Conservation (phyloP, 2,329 filamentous ascomycete species). For the Calonectria honghensis region DNA sequence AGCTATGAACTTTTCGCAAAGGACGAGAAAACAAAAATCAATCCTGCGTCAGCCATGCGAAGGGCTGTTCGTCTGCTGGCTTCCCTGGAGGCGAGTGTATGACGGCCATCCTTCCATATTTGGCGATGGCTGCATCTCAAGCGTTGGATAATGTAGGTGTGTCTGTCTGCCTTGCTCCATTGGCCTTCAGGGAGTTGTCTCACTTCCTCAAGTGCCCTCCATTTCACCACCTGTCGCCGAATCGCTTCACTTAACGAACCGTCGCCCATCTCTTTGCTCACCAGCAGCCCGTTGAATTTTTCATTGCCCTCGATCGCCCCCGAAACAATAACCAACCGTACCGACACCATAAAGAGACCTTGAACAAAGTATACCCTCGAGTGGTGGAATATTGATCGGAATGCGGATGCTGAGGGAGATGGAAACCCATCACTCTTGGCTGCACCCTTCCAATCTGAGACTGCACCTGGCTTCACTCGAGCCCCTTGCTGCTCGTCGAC, state of each 20-base stretch:
- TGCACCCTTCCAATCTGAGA: neutral
- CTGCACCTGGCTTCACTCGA: neutral
- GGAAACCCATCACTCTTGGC: neutral
- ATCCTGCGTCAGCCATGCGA: neutral
- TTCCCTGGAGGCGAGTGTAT: neutral
- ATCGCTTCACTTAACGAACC: neutral
- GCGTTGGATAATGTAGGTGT: neutral
- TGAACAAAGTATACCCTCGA: neutral
- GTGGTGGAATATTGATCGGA: neutral
- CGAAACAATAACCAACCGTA: neutral
- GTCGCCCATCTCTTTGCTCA: neutral
- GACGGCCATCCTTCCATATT: neutral
- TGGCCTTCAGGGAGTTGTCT: neutral
- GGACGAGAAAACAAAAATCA: neutral
- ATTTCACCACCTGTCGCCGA: neutral
- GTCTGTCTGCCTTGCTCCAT: neutral
- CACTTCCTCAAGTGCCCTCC: neutral
- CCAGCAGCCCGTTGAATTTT: neutral
- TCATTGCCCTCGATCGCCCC: neutral
- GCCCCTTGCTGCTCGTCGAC: neutral
- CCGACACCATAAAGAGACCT: neutral
- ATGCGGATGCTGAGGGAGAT: neutral
- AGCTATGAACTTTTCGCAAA: neutral
- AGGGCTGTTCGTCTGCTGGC: neutral
- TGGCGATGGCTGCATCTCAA: neutral